A percentile compares a stretch with the other conserved stretches of the same genome.
These are phyloP conservation scores for Hypoxylon sp. DNA, from an alignment of 2,329 filamentous ascomycete species.

Conservation along the genomic window DNA sequence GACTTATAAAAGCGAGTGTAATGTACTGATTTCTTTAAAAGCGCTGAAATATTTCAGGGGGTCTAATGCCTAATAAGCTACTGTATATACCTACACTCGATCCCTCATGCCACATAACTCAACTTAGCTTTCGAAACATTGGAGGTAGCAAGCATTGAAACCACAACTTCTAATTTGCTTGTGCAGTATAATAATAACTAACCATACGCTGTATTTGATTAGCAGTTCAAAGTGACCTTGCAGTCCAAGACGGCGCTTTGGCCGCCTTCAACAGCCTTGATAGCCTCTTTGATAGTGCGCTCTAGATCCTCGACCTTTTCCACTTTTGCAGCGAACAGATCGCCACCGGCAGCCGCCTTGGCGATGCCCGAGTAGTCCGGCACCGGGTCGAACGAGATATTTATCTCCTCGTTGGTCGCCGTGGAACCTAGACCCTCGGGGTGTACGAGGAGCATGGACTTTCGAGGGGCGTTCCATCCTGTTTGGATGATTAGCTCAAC, in stretches of 20 bases:
- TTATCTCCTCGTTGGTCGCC: constrained; percentile 68
- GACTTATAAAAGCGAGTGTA: no score
- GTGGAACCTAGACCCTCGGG: constrained; percentile 63
- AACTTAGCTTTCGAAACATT: no score
- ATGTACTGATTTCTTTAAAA: no score
- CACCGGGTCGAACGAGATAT: constrained; percentile 66
- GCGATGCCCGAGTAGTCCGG: constrained; percentile 69
- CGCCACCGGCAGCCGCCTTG: constrained; percentile 65
- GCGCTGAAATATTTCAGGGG: no score
- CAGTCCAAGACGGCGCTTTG: constrained; percentile 63
- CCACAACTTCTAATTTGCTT: no score
- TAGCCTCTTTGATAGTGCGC: constrained; percentile 57
- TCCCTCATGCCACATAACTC: no score
- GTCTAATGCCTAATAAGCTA: no score
- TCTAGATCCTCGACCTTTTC: constrained; percentile 58
- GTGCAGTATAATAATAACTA: no score
- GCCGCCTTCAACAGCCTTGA: constrained; percentile 59
- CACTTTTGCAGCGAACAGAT: constrained; percentile 59
- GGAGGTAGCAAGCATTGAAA: no score
- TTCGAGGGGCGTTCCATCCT: constrained; percentile 68
- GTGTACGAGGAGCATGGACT: constrained; percentile 65
- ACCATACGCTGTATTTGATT: no score
- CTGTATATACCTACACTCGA: no score
- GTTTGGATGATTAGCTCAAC: constrained; percentile 13
- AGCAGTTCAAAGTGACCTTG: constrained; percentile 59